Evolutionary conservation across 2,329 filamentous ascomycete species (phyloP).

Genomic region (Byssochlamys sp.): DNA sequence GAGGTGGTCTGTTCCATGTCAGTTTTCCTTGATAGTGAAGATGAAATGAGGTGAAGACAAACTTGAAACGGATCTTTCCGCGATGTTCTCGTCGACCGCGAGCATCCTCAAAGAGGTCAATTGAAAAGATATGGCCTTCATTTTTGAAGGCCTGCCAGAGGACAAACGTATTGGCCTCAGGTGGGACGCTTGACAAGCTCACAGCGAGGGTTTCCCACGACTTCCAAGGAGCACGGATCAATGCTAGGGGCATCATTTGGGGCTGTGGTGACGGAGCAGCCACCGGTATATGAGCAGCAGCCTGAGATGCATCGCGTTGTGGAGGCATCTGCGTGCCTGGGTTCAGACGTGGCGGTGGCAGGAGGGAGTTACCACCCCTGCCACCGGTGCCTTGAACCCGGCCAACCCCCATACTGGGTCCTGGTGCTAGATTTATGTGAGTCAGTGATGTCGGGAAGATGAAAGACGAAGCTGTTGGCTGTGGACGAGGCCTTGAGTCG

Average conservation of each 20-base stretch:
- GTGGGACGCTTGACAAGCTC: constrained; percentile 26
- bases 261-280: not conserved
- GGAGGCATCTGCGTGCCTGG: not conserved
- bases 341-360: not conserved
- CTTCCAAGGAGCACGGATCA: constrained; percentile 24
- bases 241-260: constrained; percentile 2
- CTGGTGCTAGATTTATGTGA: not conserved
- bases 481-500: not conserved
- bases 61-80: constrained; percentile 48
- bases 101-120: constrained; percentile 46
- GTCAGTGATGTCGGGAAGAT: not conserved
- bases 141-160: constrained; percentile 45
- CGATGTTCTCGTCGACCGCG: constrained; percentile 30
- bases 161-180: constrained; percentile 23
- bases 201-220: constrained; percentile 31
- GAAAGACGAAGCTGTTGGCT: not conserved
- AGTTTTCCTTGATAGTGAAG: not conserved
- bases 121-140: constrained; percentile 46
- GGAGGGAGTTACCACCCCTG: not conserved
- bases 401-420: not conserved
- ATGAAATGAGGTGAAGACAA: constrained; percentile 2
- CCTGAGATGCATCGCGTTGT: not conserved
- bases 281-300: not conserved
- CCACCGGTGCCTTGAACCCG: not conserved
- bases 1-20: constrained; percentile 38